These are phyloP conservation scores for Melampsora larici-populina DNA, from an alignment of 1,284 basidiomycete genomes.

Conservation along the genomic window DNA sequence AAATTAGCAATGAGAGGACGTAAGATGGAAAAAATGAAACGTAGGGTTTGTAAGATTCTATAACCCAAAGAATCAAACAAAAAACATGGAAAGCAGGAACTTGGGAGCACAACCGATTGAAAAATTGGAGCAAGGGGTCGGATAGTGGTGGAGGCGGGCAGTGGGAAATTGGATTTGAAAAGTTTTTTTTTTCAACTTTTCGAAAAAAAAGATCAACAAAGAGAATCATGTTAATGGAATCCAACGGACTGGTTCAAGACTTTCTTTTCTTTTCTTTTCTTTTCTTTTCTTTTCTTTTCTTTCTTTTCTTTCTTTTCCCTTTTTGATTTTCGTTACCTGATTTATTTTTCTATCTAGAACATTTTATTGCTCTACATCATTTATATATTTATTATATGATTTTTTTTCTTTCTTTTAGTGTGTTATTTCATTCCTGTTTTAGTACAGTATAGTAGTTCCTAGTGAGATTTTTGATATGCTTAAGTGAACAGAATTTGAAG, in stretches of 20 bases:
- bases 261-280: no score
- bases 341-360: background rate
- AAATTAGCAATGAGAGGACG: slow-evolving; percentile 69
- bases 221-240: background rate
- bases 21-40: slow-evolving; percentile 32
- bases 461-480: no score
- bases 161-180: no score
- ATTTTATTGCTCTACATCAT: background rate
- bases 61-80: background rate
- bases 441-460: no score
- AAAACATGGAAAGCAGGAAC: background rate
- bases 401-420: background rate
- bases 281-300: background rate
- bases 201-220: background rate
- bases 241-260: background rate
- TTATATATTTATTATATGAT: background rate
- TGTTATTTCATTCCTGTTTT: background rate
- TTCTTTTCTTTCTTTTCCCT: no score
- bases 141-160: no score
- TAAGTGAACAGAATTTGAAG: no score
- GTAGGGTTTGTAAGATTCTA: slow-evolving; percentile 38
- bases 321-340: no score
- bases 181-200: background rate
- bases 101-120: no score
- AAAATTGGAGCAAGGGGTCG: no score